These are phyloP conservation scores for Tillandsia fasciculata DNA, from an alignment of 176 grass and related monocot species.

Conservation along the genomic window DNA sequence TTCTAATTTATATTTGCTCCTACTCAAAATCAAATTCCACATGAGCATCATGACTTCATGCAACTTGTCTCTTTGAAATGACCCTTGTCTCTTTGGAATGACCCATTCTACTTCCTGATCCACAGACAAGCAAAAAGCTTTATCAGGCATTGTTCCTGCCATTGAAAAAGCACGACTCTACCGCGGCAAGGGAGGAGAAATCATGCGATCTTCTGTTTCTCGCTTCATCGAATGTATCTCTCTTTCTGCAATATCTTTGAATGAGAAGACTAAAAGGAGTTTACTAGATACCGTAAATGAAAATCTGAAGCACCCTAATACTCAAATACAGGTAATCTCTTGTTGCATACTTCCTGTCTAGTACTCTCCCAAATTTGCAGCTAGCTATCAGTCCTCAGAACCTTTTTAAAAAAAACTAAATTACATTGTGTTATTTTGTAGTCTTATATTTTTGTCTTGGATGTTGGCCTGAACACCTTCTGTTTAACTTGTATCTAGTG, in stretches of 20 bases:
- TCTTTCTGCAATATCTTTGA: slow-evolving; percentile 61
- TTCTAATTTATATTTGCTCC: too few species aligned
- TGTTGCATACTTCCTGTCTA: not conserved
- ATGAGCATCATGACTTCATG: too few species aligned
- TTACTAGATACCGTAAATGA: slow-evolving; percentile 92
- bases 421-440: too few species aligned
- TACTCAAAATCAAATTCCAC: too few species aligned
- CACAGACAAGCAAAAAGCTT: slow-evolving; percentile 68
- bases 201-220: slow-evolving; percentile 86
- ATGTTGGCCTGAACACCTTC: slow-evolving; percentile 22
- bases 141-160: slow-evolving; percentile 68
- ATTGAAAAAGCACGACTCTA: slow-evolving; percentile 97
- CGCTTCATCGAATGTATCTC: slow-evolving; percentile 89
- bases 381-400: not conserved
- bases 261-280: slow-evolving; percentile 77
- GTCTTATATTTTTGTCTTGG: slow-evolving; percentile 1
- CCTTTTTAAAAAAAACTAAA: too few species aligned
- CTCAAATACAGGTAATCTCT: slow-evolving; percentile 77
- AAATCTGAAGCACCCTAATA: slow-evolving; percentile 87
- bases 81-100: not conserved
- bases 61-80: not conserved
- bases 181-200: slow-evolving; percentile 94
- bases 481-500: slow-evolving; percentile 41
- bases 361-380: not conserved
- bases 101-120: slow-evolving; percentile 11